A percentile compares a stretch with the other conserved stretches of the same genome.
Conservation (phyloP, 805 yeast species). For the Lipomyces japonicus region DNA sequence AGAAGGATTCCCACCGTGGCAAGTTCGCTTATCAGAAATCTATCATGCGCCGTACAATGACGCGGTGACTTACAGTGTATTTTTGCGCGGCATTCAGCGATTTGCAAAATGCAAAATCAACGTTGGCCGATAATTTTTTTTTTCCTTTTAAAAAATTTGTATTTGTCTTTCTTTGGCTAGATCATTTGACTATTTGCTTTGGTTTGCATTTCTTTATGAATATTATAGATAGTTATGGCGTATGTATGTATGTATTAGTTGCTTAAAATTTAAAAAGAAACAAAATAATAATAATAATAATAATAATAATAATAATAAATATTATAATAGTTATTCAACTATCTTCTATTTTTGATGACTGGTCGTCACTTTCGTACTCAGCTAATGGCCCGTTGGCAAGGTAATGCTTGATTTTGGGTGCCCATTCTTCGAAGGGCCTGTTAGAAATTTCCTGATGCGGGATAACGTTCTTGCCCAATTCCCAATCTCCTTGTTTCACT, state of each 20-base stretch:
- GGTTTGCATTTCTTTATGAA: too few relatives aligned
- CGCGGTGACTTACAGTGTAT: conserved; percentile 39
- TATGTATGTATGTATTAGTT: too few relatives aligned
- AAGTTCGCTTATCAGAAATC: conserved; percentile 81
- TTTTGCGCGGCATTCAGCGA: conserved; percentile 48
- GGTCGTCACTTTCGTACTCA: too few relatives aligned
- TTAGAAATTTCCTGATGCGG: conserved; percentile 61
- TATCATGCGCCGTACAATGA: conserved; percentile 36
- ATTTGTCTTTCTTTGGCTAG: too few relatives aligned
- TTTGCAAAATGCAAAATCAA: conserved; percentile 81
- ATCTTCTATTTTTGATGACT: too few relatives aligned
- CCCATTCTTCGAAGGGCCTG: conserved; percentile 65
- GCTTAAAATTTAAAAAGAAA: too few relatives aligned
- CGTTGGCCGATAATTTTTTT: conserved; percentile 62
- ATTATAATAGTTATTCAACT: too few relatives aligned
- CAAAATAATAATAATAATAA: too few relatives aligned
- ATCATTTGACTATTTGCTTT: too few relatives aligned
- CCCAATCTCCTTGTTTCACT: conserved; percentile 79
- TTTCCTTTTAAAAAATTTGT: background rate
- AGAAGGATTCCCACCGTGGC: conserved; percentile 99
- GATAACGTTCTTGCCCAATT: conserved; percentile 63
- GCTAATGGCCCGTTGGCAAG: conserved; percentile 20
- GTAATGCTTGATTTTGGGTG: conserved; percentile 8
- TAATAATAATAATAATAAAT: too few relatives aligned
- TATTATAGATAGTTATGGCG: too few relatives aligned